Evolutionary conservation across 148 eudicot genomes (phyloP).

Genomic region (Silene uniflora): DNA sequence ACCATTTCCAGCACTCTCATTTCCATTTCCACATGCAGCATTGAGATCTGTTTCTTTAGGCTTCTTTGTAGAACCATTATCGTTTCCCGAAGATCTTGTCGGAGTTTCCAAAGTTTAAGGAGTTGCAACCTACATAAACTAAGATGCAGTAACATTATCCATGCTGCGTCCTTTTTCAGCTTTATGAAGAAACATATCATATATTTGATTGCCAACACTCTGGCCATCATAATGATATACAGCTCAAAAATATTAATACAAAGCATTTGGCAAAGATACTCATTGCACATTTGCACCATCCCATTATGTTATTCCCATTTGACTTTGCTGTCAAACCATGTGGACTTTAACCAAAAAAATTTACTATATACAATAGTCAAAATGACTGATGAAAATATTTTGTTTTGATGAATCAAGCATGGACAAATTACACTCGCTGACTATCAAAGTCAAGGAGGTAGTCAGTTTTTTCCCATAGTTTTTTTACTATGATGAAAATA

Average conservation of each 20-base stretch:
- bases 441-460: too few relatives aligned
- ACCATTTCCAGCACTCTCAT: constrained; percentile 39
- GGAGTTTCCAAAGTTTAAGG: constrained; percentile 40
- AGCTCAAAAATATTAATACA: background rate
- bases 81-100: constrained; percentile 35
- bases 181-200: constrained; percentile 11
- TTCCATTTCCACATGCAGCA: constrained; percentile 33
- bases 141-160: constrained; percentile 25
- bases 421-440: too few relatives aligned
- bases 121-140: constrained; percentile 43
- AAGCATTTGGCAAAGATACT: background rate
- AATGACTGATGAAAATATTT: too few relatives aligned
- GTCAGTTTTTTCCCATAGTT: too few relatives aligned
- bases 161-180: constrained; percentile 3
- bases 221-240: background rate
- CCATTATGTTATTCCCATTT: too few relatives aligned
- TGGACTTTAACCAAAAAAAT: too few relatives aligned
- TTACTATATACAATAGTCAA: too few relatives aligned
- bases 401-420: too few relatives aligned
- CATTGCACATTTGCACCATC: too few relatives aligned
- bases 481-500: too few relatives aligned
- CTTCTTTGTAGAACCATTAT: constrained; percentile 39
- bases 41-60: constrained; percentile 35
- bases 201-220: background rate
- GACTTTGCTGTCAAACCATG: too few relatives aligned